These are phyloP conservation scores for Balansia obtecta DNA, from an alignment of 2,329 filamentous ascomycete species.

Conservation along the genomic window DNA sequence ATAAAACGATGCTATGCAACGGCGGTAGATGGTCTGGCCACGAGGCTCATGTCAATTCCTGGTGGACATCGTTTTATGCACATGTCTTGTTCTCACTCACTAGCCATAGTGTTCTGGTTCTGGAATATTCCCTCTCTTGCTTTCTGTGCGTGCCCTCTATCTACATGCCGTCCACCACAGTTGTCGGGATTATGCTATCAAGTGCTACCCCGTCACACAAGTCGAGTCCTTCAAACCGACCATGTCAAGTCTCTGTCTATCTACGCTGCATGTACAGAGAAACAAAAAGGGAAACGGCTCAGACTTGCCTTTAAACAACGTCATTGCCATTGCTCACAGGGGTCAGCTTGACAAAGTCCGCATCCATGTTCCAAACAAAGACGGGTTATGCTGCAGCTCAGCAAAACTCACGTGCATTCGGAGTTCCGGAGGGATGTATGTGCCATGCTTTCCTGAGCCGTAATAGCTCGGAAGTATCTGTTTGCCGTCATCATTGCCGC, in stretches of 20 bases:
- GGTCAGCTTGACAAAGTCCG: not conserved
- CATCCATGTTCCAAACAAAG: not conserved
- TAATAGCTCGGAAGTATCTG: slow-evolving; percentile 65
- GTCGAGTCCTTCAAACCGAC: too few relatives aligned
- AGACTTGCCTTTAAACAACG: slow-evolving; percentile 52
- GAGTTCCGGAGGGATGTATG: not conserved
- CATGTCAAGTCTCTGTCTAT: not conserved
- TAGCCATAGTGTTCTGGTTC: too few relatives aligned
- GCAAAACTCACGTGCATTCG: slow-evolving; percentile 34
- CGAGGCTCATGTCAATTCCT: too few relatives aligned
- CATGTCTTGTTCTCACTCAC: too few relatives aligned
- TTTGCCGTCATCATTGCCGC: slow-evolving; percentile 50
- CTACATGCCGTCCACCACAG: too few relatives aligned
- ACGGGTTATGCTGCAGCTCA: slow-evolving; percentile 32
- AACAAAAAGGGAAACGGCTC: slow-evolving; percentile 28
- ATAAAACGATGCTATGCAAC: too few relatives aligned
- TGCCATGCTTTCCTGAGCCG: not conserved
- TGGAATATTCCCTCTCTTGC: too few relatives aligned
- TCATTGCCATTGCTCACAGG: slow-evolving; percentile 27
- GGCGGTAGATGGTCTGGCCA: too few relatives aligned
- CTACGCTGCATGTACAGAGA: not conserved
- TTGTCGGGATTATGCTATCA: too few relatives aligned
- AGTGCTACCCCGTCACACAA: too few relatives aligned
- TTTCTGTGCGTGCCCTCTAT: too few relatives aligned
- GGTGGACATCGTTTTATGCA: too few relatives aligned